Conservation (phyloP, 345 rosid genomes). For the Eucalyptus caleyi region DNA sequence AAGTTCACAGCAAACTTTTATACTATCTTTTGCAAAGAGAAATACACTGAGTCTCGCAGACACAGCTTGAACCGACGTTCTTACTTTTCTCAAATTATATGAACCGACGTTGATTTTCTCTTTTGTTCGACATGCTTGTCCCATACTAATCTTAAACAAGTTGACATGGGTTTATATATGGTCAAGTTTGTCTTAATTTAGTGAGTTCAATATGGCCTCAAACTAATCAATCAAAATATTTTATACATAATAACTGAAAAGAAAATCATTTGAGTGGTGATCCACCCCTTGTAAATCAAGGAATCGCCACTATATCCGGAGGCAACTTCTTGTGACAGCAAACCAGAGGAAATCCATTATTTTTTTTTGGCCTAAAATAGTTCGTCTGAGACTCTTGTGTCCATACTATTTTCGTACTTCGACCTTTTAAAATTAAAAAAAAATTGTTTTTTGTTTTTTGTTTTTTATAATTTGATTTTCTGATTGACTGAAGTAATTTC, state of each 20-base stretch:
- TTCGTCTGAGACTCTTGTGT: background rate
- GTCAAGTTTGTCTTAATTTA: background rate
- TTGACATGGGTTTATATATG: background rate
- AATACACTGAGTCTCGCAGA: too few relatives aligned
- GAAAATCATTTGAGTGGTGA: too few relatives aligned
- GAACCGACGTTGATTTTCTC: background rate
- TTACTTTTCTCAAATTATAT: accelerated
- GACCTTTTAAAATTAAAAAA: too few relatives aligned
- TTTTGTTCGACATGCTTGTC: accelerated
- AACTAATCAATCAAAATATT: background rate
- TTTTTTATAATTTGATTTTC: too few relatives aligned
- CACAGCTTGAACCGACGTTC: too few relatives aligned
- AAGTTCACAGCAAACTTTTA: background rate
- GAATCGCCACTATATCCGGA: background rate
- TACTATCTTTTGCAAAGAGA: background rate
- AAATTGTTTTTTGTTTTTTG: accelerated
- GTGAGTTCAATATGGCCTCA: background rate
- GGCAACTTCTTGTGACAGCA: background rate
- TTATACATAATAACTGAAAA: too few relatives aligned
- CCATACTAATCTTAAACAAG: background rate
- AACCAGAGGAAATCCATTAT: background rate
- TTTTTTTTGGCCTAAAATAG: background rate
- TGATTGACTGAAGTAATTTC: background rate
- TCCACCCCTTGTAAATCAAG: background rate
- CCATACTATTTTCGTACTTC: background rate